Evolutionary conservation across 306 rosid genomes (phyloP), one percentile per base, ranked within the genome.

Genomic region (Arachis stenosperma): DNA sequence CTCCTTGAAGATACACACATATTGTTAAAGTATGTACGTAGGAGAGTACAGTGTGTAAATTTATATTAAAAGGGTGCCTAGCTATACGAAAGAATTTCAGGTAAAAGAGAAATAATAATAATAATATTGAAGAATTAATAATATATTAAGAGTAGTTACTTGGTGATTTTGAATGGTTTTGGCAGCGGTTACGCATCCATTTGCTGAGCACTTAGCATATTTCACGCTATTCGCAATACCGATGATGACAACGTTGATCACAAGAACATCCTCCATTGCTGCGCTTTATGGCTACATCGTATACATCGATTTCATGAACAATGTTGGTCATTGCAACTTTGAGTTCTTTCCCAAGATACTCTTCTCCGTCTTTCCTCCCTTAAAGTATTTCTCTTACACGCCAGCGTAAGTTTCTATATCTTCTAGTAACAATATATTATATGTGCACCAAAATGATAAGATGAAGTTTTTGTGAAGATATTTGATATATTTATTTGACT

Each of bases 131-230:
- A 47, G 0, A 22, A 22, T 22, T 22, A 22, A 22, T 22, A 22
- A 22, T 22, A 22, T 22, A 22, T 22, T 22, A 22, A 22, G 27
- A 22, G 27, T 22, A 22, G 27, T 22, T 17, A 22, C 1, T 1
- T 15, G 29, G 30, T 4, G 50, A 1, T 33, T 67, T 33, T 8
- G n/a, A 6, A 4, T 5, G 27, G 7, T 6, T n/a, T 13, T 13
- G 14, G 67, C 87, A 83, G 90, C 90, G 78, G 86, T 86, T 43
- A 50, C 3, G 59, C 90, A 86, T 61, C 90, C 90, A 78, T 86
- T 86, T 74, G 87, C 84, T 7, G 90, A 86, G 58, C 80, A 56
- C 74, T 11, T 86, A 11, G 78, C 74, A 61, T 86, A 86, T 48
- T 75, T 75, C 70, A 0, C 41, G 55, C 81, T 83, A 1, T 86